Evolutionary conservation across 495 filamentous ascomycete species (phyloP).

Genomic region (Daldinia concentrica): DNA sequence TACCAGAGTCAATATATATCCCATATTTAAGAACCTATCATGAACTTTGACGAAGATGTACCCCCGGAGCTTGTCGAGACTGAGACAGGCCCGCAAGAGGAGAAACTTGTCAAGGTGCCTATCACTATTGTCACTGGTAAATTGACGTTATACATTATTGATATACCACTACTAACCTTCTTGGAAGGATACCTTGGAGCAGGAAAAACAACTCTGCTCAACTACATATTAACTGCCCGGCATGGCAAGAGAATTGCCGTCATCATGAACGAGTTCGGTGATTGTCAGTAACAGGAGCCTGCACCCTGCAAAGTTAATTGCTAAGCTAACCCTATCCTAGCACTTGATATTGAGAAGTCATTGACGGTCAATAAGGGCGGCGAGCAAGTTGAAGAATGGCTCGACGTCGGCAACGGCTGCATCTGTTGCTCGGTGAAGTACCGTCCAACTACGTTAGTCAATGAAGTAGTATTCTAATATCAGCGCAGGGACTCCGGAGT

Average conservation of each 20-base stretch:
- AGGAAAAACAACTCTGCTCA: slow-evolving; percentile 94
- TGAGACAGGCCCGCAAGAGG: slow-evolving; percentile 52
- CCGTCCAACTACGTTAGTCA: slow-evolving; percentile 9
- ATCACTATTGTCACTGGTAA: slow-evolving; percentile 94
- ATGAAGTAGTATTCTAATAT: slow-evolving; percentile 17
- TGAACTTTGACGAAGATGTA: slow-evolving; percentile 72
- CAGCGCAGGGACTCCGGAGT: slow-evolving; percentile 81
- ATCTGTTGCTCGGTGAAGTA: slow-evolving; percentile 99
- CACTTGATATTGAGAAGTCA: slow-evolving; percentile 92
- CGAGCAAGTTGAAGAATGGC: slow-evolving; percentile 90
- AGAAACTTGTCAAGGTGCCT: slow-evolving; percentile 74
- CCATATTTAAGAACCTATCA: slow-evolving; percentile 4
- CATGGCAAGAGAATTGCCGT: slow-evolving; percentile 98
- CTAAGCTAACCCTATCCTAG: slow-evolving; percentile 56
- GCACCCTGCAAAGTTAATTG: background rate
- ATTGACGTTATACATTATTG: slow-evolving; percentile 20
- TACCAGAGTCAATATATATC: background rate
- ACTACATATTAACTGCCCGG: slow-evolving; percentile 91
- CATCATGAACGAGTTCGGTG: slow-evolving; percentile 97
- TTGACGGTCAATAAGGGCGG: slow-evolving; percentile 87
- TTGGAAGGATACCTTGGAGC: slow-evolving; percentile 82
- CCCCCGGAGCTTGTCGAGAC: slow-evolving; percentile 78
- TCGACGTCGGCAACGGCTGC: slow-evolving; percentile 95
- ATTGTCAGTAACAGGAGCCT: slow-evolving; percentile 68
- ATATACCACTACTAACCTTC: slow-evolving; percentile 27